phyloP scores from a whole-genome alignment of 352 stramenopile species.

The Halophytophthora polymorphica region DNA sequence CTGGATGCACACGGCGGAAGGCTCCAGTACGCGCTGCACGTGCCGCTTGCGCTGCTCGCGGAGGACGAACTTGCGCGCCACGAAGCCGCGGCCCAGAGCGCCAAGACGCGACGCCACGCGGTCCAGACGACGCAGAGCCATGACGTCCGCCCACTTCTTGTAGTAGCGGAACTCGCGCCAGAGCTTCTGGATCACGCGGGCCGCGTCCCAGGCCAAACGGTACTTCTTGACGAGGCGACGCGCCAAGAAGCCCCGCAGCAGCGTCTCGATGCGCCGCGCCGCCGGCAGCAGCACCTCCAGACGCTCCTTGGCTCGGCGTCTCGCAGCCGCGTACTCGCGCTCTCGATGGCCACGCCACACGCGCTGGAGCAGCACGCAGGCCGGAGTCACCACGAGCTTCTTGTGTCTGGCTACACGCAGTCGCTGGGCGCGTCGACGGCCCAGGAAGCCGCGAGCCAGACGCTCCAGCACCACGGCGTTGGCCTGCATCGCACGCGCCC shows the following conservation, averaged over 20 bases:
- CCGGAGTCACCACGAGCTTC: constrained; percentile 39
- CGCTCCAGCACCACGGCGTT: constrained; percentile 51
- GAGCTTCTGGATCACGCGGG: constrained; percentile 42
- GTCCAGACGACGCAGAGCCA: constrained; percentile 40
- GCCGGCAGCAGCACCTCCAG: constrained; percentile 46
- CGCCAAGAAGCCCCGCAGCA: constrained; percentile 57
- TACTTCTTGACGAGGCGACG: constrained; percentile 30
- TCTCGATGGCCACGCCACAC: constrained; percentile 49
- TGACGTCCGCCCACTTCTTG: constrained; percentile 47
- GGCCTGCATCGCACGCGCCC: constrained; percentile 38
- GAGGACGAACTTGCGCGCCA: constrained; percentile 53
- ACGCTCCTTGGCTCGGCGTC: constrained; percentile 23
- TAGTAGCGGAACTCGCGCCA: constrained; percentile 49
- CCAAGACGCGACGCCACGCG: constrained; percentile 67
- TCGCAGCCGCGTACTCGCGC: constrained; percentile 25
- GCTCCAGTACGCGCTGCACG: constrained; percentile 40
- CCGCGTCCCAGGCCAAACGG: constrained; percentile 26
- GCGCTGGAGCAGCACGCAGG: constrained; percentile 43
- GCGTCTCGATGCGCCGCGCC: constrained; percentile 42
- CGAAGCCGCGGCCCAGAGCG: constrained; percentile 51
- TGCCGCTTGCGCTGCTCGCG: constrained; percentile 45
- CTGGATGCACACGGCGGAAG: constrained; percentile 52
- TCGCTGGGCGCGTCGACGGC: constrained; percentile 34
- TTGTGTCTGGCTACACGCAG: constrained; percentile 45
- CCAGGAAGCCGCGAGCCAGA: constrained; percentile 57